Evolutionary conservation across 2,329 filamentous ascomycete species (phyloP).

Genomic region (Xylariaceae sp.): DNA sequence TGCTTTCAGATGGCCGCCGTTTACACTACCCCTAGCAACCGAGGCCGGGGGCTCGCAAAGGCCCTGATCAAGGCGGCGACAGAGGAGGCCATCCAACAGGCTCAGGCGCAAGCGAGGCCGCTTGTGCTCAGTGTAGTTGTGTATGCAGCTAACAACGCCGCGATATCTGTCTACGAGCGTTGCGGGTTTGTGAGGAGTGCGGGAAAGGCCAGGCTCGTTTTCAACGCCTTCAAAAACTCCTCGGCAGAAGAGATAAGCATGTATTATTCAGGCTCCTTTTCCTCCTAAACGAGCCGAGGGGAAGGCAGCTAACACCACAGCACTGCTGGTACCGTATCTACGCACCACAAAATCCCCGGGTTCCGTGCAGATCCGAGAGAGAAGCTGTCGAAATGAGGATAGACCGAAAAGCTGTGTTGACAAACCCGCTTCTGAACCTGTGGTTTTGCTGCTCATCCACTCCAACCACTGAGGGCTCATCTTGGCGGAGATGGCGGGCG

Average conservation of each 20-base stretch:
- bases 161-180: constrained; percentile 43
- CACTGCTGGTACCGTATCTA: too few species aligned
- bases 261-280: constrained; percentile 31
- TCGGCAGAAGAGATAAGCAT: constrained; percentile 30
- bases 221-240: constrained; percentile 30
- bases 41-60: constrained; percentile 44
- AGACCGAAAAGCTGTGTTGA: constrained; percentile 27
- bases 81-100: constrained; percentile 31
- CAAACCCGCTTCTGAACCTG: constrained; percentile 17
- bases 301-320: not conserved
- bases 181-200: constrained; percentile 40
- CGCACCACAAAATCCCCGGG: too few species aligned
- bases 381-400: constrained; percentile 33
- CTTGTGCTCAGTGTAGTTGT: constrained; percentile 43
- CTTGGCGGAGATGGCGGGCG: constrained; percentile 18
- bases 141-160: constrained; percentile 42
- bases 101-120: constrained; percentile 30
- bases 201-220: constrained; percentile 25
- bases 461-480: not conserved
- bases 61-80: constrained; percentile 40
- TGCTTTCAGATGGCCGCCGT: constrained; percentile 46
- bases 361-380: too few species aligned
- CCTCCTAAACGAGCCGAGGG: too few species aligned
- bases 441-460: constrained; percentile 21
- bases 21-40: constrained; percentile 46